These are phyloP conservation scores for Adansonia madagascariensis DNA, from an alignment of 441 rosid species.

Conservation along the genomic window DNA sequence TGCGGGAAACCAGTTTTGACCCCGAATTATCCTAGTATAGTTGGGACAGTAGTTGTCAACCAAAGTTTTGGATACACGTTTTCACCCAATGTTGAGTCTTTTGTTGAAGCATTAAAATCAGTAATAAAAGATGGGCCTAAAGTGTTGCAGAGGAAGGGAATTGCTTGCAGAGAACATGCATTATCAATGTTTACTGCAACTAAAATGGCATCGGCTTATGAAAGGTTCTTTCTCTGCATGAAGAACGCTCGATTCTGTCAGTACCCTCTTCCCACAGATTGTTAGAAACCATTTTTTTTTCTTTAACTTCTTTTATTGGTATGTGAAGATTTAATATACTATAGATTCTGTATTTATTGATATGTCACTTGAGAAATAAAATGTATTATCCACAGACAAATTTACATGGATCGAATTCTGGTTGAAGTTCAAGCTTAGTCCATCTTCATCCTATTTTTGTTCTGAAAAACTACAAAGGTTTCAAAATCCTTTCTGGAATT, in stretches of 20 bases:
- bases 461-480: too few species aligned
- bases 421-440: too few species aligned
- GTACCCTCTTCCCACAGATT: slow-evolving; percentile 54
- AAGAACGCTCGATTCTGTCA: slow-evolving; percentile 52
- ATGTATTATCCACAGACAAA: too few species aligned
- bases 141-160: slow-evolving; percentile 53
- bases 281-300: slow-evolving; percentile 17
- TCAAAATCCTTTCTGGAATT: too few species aligned
- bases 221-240: slow-evolving; percentile 78
- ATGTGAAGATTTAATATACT: too few species aligned
- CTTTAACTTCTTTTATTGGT: not conserved
- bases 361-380: too few species aligned
- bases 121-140: slow-evolving; percentile 52
- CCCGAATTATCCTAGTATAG: slow-evolving; percentile 73
- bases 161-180: slow-evolving; percentile 50
- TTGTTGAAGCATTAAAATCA: slow-evolving; percentile 56
- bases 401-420: too few species aligned
- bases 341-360: too few species aligned
- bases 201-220: slow-evolving; percentile 73
- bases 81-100: slow-evolving; percentile 66
- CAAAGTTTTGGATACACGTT: slow-evolving; percentile 62
- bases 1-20: slow-evolving; percentile 68
- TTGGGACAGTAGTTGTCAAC: slow-evolving; percentile 61
- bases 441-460: too few species aligned
- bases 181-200: slow-evolving; percentile 59